Evolutionary conservation across 2,329 filamentous ascomycete genomes (phyloP).

Genomic region (Aspergillus pseudonomiae): DNA sequence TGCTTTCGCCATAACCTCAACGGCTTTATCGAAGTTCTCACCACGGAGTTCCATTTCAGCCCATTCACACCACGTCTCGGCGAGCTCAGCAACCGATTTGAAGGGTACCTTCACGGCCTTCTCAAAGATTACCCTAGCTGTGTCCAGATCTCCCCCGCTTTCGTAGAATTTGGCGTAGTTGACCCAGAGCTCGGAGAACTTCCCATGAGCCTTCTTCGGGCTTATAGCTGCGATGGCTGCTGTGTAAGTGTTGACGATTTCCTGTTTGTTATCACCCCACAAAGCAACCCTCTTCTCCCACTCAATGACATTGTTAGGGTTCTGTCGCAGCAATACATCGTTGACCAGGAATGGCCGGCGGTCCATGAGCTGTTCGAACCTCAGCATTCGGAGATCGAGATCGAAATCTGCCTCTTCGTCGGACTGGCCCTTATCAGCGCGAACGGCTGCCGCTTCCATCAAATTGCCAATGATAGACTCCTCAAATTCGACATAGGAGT

Average conservation of each 20-base stretch:
- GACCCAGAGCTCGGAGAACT: conserved; percentile 93
- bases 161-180: conserved; percentile 99
- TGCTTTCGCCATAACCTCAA: conserved; percentile 95
- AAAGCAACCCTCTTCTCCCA: conserved; percentile 97
- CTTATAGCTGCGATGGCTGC: conserved; percentile 90
- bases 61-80: conserved; percentile 99
- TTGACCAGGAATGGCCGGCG: conserved; percentile 93
- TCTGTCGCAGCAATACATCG: conserved; percentile 91
- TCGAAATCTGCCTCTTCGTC: conserved; percentile 90
- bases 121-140: conserved; percentile 90
- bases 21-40: conserved; percentile 92
- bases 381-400: conserved; percentile 94
- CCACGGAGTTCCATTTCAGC: conserved; percentile 96
- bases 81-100: conserved; percentile 94
- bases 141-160: conserved; percentile 77
- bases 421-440: conserved; percentile 75
- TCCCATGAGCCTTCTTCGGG: conserved; percentile 90
- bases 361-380: conserved; percentile 98
- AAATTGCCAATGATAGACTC: conserved; percentile 90
- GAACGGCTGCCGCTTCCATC: conserved; percentile 81
- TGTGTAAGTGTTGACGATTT: conserved; percentile 93
- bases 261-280: conserved; percentile 90
- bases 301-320: conserved; percentile 92
- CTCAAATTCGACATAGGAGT: conserved; percentile 95
- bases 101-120: conserved; percentile 98